Percentiles rank a stretch among this genome's conserved stretches.
phyloP scores from a whole-genome alignment of 257 asterid species.

The Osmanthus fragrans region DNA sequence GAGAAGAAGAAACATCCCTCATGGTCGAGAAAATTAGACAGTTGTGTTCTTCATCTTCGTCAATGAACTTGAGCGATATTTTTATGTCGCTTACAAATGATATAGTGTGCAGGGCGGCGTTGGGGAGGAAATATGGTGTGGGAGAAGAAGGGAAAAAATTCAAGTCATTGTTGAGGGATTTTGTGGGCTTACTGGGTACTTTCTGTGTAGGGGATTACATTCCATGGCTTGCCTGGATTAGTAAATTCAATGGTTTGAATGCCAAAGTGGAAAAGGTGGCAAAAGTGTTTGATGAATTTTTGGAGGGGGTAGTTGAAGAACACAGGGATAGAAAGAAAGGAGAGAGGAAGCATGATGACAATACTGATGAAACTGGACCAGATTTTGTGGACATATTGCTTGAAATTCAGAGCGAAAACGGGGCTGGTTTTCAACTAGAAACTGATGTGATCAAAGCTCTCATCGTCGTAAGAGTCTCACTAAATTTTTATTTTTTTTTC shows the following conservation, averaged over 20 bases:
- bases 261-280: constrained; percentile 35
- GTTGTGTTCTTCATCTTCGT: not conserved
- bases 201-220: constrained; percentile 41
- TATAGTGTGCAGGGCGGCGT: constrained; percentile 44
- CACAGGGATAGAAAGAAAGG: constrained; percentile 6
- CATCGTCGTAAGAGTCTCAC: constrained; percentile 32
- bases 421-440: constrained; percentile 26
- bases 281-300: constrained; percentile 38
- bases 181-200: constrained; percentile 34
- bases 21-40: constrained; percentile 34
- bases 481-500: not conserved
- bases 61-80: constrained; percentile 36
- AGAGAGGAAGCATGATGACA: not conserved
- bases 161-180: constrained; percentile 23
- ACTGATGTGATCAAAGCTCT: constrained; percentile 43
- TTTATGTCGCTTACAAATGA: constrained; percentile 33
- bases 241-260: constrained; percentile 40
- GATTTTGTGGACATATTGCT: constrained; percentile 48
- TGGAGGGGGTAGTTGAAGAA: constrained; percentile 43
- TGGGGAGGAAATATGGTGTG: constrained; percentile 49
- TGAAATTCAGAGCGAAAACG: constrained; percentile 17
- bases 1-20: constrained; percentile 43
- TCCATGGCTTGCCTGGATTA: constrained; percentile 54
- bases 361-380: not conserved
- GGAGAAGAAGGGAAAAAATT: constrained; percentile 39